Evolutionary conservation across 2,329 filamentous ascomycete species (phyloP).

Genomic region (Periconia macrospinosa): DNA sequence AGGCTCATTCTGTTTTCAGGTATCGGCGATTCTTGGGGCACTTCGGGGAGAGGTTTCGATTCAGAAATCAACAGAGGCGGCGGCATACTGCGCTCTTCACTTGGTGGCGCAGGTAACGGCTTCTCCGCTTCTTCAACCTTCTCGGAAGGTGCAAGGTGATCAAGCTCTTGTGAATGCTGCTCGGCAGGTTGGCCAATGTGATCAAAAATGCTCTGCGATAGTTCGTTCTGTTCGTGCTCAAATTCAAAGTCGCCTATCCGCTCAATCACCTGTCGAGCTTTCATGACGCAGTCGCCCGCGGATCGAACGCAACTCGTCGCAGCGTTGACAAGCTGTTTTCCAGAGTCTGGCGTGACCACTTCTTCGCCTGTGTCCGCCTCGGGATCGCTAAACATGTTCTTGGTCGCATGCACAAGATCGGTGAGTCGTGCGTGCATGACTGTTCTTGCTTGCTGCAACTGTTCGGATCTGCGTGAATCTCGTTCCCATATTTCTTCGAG

Average conservation of each 20-base stretch:
- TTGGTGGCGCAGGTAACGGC: slow-evolving; percentile 40
- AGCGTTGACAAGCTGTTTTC: slow-evolving; percentile 72
- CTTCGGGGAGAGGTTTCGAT: slow-evolving; percentile 69
- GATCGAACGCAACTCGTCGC: slow-evolving; percentile 87
- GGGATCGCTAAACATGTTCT: slow-evolving; percentile 72
- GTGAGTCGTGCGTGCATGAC: slow-evolving; percentile 79
- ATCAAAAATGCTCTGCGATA: slow-evolving; percentile 46
- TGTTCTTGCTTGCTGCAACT: slow-evolving; percentile 69
- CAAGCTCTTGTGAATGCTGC: slow-evolving; percentile 11
- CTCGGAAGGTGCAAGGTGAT: slow-evolving; percentile 16
- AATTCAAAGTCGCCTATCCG: slow-evolving; percentile 89
- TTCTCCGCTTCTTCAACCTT: slow-evolving; percentile 37
- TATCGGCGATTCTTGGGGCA: slow-evolving; percentile 49
- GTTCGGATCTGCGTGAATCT: slow-evolving; percentile 67
- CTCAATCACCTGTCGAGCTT: slow-evolving; percentile 82
- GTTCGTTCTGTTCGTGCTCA: slow-evolving; percentile 50
- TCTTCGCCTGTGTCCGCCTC: slow-evolving; percentile 72
- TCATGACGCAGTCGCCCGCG: slow-evolving; percentile 87
- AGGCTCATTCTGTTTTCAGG: slow-evolving; percentile 23
- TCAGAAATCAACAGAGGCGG: slow-evolving; percentile 52
- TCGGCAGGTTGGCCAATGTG: slow-evolving; percentile 19
- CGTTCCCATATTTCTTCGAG: slow-evolving; percentile 82
- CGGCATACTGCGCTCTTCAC: slow-evolving; percentile 42
- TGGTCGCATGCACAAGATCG: slow-evolving; percentile 77
- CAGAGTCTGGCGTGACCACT: slow-evolving; percentile 78